These are phyloP conservation scores for Fusarium zealandicum DNA, from an alignment of 2,329 filamentous ascomycete species.

Conservation along the genomic window DNA sequence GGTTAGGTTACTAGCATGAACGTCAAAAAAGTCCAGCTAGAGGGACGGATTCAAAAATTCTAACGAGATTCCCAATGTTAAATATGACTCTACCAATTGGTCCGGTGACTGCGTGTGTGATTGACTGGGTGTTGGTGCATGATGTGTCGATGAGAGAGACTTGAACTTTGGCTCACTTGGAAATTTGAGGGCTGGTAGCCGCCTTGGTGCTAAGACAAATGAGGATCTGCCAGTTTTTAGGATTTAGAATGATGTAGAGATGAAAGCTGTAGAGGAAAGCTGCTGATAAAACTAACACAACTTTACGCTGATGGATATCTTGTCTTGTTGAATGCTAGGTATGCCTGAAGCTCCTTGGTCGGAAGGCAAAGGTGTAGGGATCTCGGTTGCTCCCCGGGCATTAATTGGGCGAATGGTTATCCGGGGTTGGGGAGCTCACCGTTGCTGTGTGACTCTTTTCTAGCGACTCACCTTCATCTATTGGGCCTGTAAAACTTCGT, in stretches of 20 bases:
- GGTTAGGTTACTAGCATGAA: slow-evolving; percentile 50
- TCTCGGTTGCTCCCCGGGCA: slow-evolving; percentile 2
- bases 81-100: slow-evolving; percentile 36
- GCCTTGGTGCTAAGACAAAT: too few relatives aligned
- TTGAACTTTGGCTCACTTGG: not conserved
- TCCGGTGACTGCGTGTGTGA: slow-evolving; percentile 1
- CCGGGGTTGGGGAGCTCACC: slow-evolving; percentile 2
- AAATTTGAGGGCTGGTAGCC: too few relatives aligned
- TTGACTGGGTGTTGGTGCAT: not conserved
- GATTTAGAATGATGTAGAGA: too few relatives aligned
- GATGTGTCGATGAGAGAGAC: not conserved
- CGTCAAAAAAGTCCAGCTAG: slow-evolving; percentile 47
- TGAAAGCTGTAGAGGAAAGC: too few relatives aligned
- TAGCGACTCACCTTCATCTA: slow-evolving; percentile 20
- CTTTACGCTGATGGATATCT: too few relatives aligned
- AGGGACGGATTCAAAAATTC: slow-evolving; percentile 44
- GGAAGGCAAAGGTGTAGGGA: slow-evolving; percentile 14
- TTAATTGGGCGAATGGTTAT: slow-evolving; percentile 4
- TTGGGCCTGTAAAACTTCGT: slow-evolving; percentile 13
- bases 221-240: too few relatives aligned
- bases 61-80: slow-evolving; percentile 48
- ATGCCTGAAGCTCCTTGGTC: too few relatives aligned
- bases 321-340: too few relatives aligned
- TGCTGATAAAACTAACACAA: too few relatives aligned
- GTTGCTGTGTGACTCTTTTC: slow-evolving; percentile 32